Percentiles rank a stretch among this genome's conserved stretches.
These are phyloP conservation scores for Cryptococcus floricola DNA, from an alignment of 1,284 basidiomycete species.

Conservation along the genomic window DNA sequence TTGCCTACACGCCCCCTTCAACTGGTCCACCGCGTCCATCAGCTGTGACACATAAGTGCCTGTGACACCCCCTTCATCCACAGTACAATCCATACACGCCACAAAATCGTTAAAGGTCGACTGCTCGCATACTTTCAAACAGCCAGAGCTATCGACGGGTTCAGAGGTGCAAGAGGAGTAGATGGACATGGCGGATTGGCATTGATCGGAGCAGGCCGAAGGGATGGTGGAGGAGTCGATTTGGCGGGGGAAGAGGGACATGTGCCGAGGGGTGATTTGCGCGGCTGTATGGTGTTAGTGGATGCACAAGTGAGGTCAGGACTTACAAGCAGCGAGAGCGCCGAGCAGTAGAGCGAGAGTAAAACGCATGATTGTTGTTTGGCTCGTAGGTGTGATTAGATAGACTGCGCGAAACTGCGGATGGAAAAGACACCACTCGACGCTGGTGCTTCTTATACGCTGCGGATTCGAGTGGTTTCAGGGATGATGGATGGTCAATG, in stretches of 20 bases:
- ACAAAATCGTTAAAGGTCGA: constrained; percentile 23
- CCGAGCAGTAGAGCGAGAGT: constrained; percentile 15
- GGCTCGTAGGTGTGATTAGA: not conserved
- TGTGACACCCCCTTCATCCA: constrained; percentile 20
- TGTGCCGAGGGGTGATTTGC: constrained; percentile 10
- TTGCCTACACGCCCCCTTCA: constrained; percentile 19
- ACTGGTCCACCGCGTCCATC: constrained; percentile 17
- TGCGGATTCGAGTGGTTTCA: no score
- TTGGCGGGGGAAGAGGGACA: constrained; percentile 22
- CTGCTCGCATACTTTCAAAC: constrained; percentile 27
- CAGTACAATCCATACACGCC: constrained; percentile 23
- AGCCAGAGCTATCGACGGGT: constrained; percentile 18
- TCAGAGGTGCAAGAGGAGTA: constrained; percentile 42
- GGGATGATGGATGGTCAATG: no score
- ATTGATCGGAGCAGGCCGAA: constrained; percentile 18
- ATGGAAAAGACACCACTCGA: no score
- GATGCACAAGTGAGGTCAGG: not conserved
- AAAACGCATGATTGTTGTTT: not conserved
- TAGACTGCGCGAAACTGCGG: no score
- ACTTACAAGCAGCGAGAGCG: constrained; percentile 19
- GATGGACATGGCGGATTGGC: constrained; percentile 21
- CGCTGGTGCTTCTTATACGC: no score
- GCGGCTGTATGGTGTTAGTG: constrained; percentile 6
- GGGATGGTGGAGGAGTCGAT: constrained; percentile 24
- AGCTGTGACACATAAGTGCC: constrained; percentile 13